These are phyloP conservation scores for Coemansia asiatica DNA, from an alignment of 192 early-diverging fungal species.

Conservation along the genomic window DNA sequence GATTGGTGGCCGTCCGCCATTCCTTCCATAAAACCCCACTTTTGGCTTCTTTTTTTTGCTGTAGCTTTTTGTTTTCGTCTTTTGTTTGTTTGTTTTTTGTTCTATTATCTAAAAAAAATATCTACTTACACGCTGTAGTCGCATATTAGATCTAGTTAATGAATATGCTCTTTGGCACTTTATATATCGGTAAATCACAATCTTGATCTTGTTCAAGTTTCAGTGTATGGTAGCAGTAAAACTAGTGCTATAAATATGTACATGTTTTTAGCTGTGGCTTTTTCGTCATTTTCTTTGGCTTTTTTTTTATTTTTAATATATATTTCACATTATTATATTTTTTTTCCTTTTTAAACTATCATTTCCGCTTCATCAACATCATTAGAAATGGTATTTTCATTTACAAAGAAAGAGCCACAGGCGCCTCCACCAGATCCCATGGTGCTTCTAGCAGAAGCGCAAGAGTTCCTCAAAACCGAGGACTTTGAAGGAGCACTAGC, in stretches of 20 bases:
- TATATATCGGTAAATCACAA: too few relatives aligned
- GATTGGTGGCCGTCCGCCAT: slow-evolving; percentile 46
- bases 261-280: too few relatives aligned
- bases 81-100: slow-evolving; percentile 13
- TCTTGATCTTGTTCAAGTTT: too few relatives aligned
- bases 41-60: neutral
- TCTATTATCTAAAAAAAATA: neutral
- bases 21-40: slow-evolving; percentile 18
- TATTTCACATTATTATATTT: neutral
- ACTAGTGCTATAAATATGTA: too few relatives aligned
- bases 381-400: slow-evolving; percentile 30
- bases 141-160: too few relatives aligned
- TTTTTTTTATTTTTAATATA: too few relatives aligned
- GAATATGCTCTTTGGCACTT: too few relatives aligned
- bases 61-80: slow-evolving; percentile 1
- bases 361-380: neutral
- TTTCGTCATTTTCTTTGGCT: too few relatives aligned
- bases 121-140: too few relatives aligned
- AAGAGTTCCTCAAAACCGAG: slow-evolving; percentile 45
- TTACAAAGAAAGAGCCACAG: slow-evolving; percentile 43
- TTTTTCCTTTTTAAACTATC: slow-evolving; percentile 7
- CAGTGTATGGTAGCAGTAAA: too few relatives aligned
- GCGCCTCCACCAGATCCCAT: slow-evolving; percentile 39
- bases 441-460: slow-evolving; percentile 46
- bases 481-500: slow-evolving; percentile 48